Base-by-base conservation (phyloP, 495 filamentous ascomycete genomes). In the Penicillium coffeae region DNA sequence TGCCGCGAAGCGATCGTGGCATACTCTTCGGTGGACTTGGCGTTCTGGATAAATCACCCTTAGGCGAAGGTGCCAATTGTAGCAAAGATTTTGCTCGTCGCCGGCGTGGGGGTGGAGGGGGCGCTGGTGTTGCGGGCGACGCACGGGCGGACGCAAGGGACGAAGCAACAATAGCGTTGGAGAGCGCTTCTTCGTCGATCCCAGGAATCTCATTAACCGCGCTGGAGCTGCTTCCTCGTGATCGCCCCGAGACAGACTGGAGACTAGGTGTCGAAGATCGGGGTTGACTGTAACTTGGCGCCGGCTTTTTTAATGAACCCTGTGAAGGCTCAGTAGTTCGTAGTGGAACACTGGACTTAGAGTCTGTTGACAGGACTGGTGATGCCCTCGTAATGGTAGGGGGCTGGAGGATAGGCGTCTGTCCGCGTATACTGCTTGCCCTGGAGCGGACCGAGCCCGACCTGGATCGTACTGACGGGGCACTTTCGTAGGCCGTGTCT, bases 161-260 rank as follows among this genome's bases (percentile, higher is more conserved):
- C 40, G 89, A 88, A 18, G 90, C 93, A 34, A 93, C 77, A 53
- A 95, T 90, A 42, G 93, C 89, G 66, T 90, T 83, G 16, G 82
- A 81, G 6, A 81, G 70, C 10, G 70, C 71, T 53, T 78, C 74
- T 53, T 76, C 72, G 36, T 70, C 71, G 55, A 78, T 56, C 3
- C 63, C 53, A 18, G 30, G 41, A 13, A 56, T 16, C 33, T 59
- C 57, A 36, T 66, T 58, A n/a, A 56, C 20, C 10, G 58, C 16
- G 48, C 58, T 67, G 0, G 62, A 47, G 47, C 51, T 64, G 45
- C 68, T 70, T 3, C 55, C 58, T 13, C 62, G 56, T 3, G 66
- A 64, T 22, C 20, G 52, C 5, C 46, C 53, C 14, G 64, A 68
- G 7, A 61, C 37, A 1, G 65, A 71, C 3, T 50, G 47, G 15